Conservation (phyloP, 2,329 filamentous ascomycete species). For the Akanthomyces dipterigenus region DNA sequence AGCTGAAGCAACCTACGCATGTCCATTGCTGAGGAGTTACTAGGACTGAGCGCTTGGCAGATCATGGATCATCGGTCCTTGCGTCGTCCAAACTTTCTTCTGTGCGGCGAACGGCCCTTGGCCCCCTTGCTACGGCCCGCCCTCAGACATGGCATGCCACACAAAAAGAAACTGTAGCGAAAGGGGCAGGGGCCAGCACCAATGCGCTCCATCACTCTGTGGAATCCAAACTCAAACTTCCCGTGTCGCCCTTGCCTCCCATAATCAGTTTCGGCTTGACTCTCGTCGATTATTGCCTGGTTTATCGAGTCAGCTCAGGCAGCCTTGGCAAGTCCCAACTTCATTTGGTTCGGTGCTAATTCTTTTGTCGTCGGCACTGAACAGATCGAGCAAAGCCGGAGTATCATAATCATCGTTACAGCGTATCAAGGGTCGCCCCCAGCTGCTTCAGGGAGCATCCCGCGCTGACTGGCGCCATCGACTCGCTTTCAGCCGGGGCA, state of each 20-base stretch:
- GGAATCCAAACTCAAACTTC: too few relatives aligned
- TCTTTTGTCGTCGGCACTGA: neutral
- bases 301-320: neutral
- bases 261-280: neutral
- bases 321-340: neutral
- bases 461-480: neutral
- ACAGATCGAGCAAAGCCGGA: neutral
- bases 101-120: neutral
- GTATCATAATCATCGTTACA: neutral
- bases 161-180: neutral
- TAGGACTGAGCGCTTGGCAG: neutral
- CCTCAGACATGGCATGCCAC: neutral
- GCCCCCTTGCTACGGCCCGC: neutral
- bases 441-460: neutral
- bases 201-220: neutral
- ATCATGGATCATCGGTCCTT: neutral
- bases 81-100: conserved; percentile 4
- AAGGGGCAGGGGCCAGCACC: conserved; percentile 1
- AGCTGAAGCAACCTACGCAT: neutral
- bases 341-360: neutral
- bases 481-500: neutral
- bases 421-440: neutral
- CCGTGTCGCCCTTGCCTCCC: neutral
- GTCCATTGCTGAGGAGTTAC: neutral
- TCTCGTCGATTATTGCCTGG: neutral